Evolutionary conservation across 148 eudicot species (phyloP).

Genomic region (Salicornia ramosissima): DNA sequence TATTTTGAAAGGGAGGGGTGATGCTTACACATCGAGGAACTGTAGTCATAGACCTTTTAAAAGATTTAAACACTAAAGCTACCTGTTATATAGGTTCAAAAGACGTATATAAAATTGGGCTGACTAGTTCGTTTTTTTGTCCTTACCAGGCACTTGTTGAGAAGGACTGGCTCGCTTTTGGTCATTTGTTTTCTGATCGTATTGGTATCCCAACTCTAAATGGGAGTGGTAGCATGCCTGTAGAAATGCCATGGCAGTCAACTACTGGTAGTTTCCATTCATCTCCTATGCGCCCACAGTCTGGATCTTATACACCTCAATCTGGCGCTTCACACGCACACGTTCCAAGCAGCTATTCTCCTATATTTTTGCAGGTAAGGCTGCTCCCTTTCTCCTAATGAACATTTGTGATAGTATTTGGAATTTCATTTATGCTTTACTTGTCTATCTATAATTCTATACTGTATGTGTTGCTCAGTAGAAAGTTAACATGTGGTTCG

Average conservation of each 20-base stretch:
- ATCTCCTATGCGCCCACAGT: conserved; percentile 63
- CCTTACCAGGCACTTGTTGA: conserved; percentile 83
- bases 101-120: background rate
- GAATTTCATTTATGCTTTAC: background rate
- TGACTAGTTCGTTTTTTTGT: conserved; percentile 5
- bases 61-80: background rate
- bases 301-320: conserved; percentile 58
- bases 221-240: conserved; percentile 56
- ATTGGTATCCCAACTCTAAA: conserved; percentile 65
- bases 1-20: no score
- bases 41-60: background rate
- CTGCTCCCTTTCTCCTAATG: background rate
- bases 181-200: conserved; percentile 96
- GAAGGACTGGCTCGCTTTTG: conserved; percentile 99
- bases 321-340: conserved; percentile 63
- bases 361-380: conserved; percentile 85
- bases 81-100: background rate
- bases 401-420: background rate
- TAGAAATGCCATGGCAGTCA: conserved; percentile 63
- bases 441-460: background rate
- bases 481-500: no score
- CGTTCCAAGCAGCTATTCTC: conserved; percentile 56
- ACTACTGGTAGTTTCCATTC: conserved; percentile 58
- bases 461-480: no score
- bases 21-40: no score